These are phyloP conservation scores for Cryptococcus depauperatus DNA, from an alignment of 1,284 basidiomycete species.

Conservation along the genomic window DNA sequence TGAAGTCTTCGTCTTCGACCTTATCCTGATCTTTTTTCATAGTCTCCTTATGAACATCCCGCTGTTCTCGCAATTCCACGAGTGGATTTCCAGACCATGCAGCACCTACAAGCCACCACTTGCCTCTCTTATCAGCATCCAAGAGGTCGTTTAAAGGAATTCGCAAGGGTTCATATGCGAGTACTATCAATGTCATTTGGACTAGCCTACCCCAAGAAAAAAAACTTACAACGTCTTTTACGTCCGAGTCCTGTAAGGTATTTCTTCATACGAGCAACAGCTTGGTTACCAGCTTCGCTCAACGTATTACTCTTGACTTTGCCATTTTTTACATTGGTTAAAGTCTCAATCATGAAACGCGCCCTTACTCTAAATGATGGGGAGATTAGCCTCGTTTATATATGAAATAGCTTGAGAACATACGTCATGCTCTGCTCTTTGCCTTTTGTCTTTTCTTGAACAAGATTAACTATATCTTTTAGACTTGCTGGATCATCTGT, in stretches of 20 bases:
- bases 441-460: conserved; percentile 61
- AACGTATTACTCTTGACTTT: conserved; percentile 59
- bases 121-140: conserved; percentile 76
- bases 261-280: conserved; percentile 65
- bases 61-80: conserved; percentile 52
- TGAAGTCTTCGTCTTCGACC: conserved; percentile 18
- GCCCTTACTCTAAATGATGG: conserved; percentile 45
- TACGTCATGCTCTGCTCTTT: conserved; percentile 58
- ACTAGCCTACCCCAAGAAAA: no score
- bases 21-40: conserved; percentile 9
- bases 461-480: conserved; percentile 53
- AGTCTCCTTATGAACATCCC: not conserved
- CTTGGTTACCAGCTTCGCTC: conserved; percentile 57
- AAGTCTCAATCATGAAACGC: conserved; percentile 86
- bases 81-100: conserved; percentile 92
- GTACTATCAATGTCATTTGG: conserved; percentile 49
- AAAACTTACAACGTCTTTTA: conserved; percentile 58
- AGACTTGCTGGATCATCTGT: conserved; percentile 53
- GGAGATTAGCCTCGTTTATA: not conserved
- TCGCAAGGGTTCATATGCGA: conserved; percentile 73
- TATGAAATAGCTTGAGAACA: conserved; percentile 6
- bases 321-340: conserved; percentile 84
- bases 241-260: conserved; percentile 67
- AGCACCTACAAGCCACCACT: conserved; percentile 98
- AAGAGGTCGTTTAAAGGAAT: conserved; percentile 77